These are phyloP conservation scores for Blumeriella jaapii DNA, from an alignment of 2,329 filamentous ascomycete genomes.

Conservation along the genomic window DNA sequence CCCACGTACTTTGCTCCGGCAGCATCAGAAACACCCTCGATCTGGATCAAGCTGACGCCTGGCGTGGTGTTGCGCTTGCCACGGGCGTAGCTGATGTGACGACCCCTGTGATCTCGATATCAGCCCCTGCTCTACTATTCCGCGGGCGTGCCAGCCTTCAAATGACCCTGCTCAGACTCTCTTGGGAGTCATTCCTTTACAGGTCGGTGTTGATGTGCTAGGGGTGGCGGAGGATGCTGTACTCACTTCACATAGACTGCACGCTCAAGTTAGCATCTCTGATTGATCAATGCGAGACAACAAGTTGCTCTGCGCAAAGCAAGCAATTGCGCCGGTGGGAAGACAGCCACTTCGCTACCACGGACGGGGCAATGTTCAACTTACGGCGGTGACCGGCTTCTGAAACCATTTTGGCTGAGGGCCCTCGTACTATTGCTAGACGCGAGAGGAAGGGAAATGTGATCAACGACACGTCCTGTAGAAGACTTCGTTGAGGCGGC, in stretches of 20 bases:
- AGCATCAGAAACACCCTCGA: constrained; percentile 91
- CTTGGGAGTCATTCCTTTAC: too few relatives aligned
- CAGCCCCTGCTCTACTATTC: constrained; percentile 13
- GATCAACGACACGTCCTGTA: constrained; percentile 25
- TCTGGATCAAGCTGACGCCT: constrained; percentile 90
- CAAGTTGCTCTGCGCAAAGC: neutral
- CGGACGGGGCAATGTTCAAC: constrained; percentile 35
- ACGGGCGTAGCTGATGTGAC: constrained; percentile 96
- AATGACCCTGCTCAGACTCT: too few relatives aligned
- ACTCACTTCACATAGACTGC: constrained; percentile 87
- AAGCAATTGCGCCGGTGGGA: constrained; percentile 8
- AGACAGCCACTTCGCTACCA: neutral
- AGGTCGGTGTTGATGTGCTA: constrained; percentile 6
- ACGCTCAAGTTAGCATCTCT: constrained; percentile 23
- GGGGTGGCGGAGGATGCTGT: too few relatives aligned
- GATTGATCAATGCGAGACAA: neutral
- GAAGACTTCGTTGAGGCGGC: constrained; percentile 24
- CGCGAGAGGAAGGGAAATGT: constrained; percentile 25
- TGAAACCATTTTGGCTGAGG: constrained; percentile 68
- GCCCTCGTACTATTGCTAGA: constrained; percentile 35
- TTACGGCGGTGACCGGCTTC: constrained; percentile 82
- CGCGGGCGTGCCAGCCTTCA: too few relatives aligned
- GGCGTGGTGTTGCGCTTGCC: constrained; percentile 86
- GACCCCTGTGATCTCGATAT: constrained; percentile 53
- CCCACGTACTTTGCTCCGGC: constrained; percentile 69